Evolutionary conservation across 257 asterid genomes (phyloP).

Genomic region (Mitragyna speciosa): DNA sequence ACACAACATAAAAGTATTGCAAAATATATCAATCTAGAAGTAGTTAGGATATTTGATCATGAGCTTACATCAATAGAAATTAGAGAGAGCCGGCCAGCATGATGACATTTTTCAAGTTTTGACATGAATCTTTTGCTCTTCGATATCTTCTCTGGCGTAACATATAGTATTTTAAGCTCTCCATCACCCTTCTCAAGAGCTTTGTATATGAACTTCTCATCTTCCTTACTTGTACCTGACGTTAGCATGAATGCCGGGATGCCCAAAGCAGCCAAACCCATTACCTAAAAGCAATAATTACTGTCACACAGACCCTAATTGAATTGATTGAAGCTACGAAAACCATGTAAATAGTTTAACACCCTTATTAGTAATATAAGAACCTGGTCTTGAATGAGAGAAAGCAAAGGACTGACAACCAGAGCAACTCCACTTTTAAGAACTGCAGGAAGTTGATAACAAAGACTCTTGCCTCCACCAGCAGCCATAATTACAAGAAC

Average conservation of each 20-base stretch:
- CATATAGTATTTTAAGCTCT: slow-evolving; percentile 79
- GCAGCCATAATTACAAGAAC: slow-evolving; percentile 98
- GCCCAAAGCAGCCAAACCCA: slow-evolving; percentile 92
- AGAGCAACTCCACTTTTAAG: slow-evolving; percentile 81
- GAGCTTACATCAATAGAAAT: slow-evolving; percentile 87
- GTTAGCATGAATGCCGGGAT: slow-evolving; percentile 86
- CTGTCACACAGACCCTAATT: slow-evolving; percentile 12
- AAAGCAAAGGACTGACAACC: slow-evolving; percentile 90
- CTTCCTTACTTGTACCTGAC: slow-evolving; percentile 74
- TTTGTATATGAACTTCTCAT: slow-evolving; percentile 86
- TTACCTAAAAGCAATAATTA: slow-evolving; percentile 56
- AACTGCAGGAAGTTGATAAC: slow-evolving; percentile 97
- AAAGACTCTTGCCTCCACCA: slow-evolving; percentile 97
- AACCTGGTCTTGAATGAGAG: slow-evolving; percentile 98
- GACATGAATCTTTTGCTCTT: slow-evolving; percentile 98
- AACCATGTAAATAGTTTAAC: not conserved
- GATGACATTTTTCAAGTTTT: slow-evolving; percentile 92
- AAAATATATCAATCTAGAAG: not conserved
- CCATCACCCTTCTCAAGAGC: slow-evolving; percentile 90
- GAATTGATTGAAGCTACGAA: slow-evolving; percentile 6
- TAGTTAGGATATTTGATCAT: slow-evolving; percentile 18
- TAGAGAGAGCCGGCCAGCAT: slow-evolving; percentile 85
- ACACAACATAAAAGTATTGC: not conserved
- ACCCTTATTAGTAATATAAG: not conserved
- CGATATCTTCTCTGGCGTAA: slow-evolving; percentile 96